These are phyloP conservation scores for Cavenderia fasciculata DNA, from an alignment of 78 protist species.

Conservation along the genomic window DNA sequence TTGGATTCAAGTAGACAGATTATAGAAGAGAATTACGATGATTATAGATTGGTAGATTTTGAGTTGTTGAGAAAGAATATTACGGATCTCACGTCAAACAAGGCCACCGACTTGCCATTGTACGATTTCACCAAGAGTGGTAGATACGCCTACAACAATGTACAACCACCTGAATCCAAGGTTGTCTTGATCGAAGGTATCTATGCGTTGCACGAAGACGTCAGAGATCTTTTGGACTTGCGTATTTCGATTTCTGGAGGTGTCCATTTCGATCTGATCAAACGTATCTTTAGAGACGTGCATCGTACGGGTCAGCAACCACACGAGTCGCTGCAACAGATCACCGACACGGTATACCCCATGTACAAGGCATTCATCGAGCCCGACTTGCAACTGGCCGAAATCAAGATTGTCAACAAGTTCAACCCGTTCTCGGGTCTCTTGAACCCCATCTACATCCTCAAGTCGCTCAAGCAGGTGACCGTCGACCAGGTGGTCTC, in stretches of 20 bases:
- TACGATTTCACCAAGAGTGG: conserved; percentile 81
- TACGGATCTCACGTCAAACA: conserved; percentile 36
- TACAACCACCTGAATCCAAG: conserved; percentile 62
- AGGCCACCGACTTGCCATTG: conserved; percentile 75
- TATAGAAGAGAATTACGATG: conserved; percentile 85
- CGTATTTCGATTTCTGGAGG: conserved; percentile 82
- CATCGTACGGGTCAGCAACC: conserved; percentile 81
- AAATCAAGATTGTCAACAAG: conserved; percentile 66
- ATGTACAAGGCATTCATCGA: conserved; percentile 88
- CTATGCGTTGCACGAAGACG: conserved; percentile 76
- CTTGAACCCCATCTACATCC: conserved; percentile 66
- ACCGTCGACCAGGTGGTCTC: conserved; percentile 48
- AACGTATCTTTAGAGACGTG: conserved; percentile 82
- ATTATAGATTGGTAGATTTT: conserved; percentile 77
- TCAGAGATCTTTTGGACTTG: conserved; percentile 79
- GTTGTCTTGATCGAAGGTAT: conserved; percentile 82
- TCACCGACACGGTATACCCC: conserved; percentile 84
- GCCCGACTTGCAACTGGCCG: conserved; percentile 76
- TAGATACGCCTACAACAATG: conserved; percentile 72
- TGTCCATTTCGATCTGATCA: conserved; percentile 82
- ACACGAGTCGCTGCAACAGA: conserved; percentile 80
- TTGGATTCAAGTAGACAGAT: conserved; percentile 79
- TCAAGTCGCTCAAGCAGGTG: conserved; percentile 54
- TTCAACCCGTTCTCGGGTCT: conserved; percentile 80
- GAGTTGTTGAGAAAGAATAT: conserved; percentile 78